Base-by-base conservation (phyloP, 768 basidiomycete species). In the Pilatotrama ljubarskyi region DNA sequence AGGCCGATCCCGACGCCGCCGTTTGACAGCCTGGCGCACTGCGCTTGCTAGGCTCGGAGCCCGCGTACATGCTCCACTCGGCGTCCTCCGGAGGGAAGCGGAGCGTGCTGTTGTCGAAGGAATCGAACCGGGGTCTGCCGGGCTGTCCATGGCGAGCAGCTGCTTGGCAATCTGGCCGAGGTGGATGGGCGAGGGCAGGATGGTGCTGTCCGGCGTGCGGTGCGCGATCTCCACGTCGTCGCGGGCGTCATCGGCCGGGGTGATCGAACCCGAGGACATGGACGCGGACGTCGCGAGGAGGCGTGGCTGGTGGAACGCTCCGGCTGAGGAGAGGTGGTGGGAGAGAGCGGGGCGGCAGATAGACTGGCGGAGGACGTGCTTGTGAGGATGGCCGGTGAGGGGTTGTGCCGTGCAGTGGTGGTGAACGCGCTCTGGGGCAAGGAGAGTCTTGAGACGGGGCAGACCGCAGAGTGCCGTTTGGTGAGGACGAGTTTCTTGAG, bases 401-500 rank as follows among this genome's bases (percentile, higher is more conserved):
- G 25, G 13, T 54, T 42, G 26, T 69, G 58, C 40, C 65, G 59
- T 24, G 53, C 43, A 25, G 62, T 42, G 47, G 66, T 48, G 18
- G 66, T 53, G 58, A 65, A 56, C 9, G 69, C 59, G 43, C 67
- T 67, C 44, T 69, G 72, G 17, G 73, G 67, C 9, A 69, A 66
- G 0, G 68, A 65, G 13, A 68, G 70, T 7, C 61, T 64, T 14
- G 55, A 64, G 35, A 64, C 50, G 32, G 66, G 60, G 0, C 66
- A 61, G 62, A 76, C 58, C 20, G 72, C 67, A 20, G 73, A 71
- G 2, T 70, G 63, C 1, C 91, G 82, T 72, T 89, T 91, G 3
- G 90, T 82, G 79, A 88, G 87, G 63, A 94, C 76, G 0, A 90
- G 88, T 55, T 84, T 86, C 78, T 95, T 94, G 61, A 95, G 81